Evolutionary conservation across 2,329 filamentous ascomycete species (phyloP).

Genomic region (Colletotrichum graminicola): DNA sequence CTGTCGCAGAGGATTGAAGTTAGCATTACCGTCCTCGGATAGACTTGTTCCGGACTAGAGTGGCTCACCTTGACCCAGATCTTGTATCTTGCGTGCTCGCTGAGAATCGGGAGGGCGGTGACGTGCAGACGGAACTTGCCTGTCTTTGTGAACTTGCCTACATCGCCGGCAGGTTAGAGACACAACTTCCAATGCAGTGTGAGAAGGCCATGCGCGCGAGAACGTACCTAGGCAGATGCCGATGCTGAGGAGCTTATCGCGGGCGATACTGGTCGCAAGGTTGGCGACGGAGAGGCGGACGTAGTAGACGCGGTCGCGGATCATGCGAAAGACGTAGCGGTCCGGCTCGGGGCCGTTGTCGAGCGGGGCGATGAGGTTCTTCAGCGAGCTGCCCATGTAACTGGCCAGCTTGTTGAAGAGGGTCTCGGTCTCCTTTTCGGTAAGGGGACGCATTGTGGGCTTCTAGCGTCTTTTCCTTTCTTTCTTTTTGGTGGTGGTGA

Average conservation of each 20-base stretch:
- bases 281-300: conserved; percentile 91
- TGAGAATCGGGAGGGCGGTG: conserved; percentile 87
- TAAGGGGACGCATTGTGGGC: conserved; percentile 80
- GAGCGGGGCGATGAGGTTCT: conserved; percentile 83
- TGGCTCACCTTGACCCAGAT: conserved; percentile 81
- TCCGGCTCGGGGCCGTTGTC: conserved; percentile 76
- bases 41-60: too few species aligned
- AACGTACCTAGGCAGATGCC: conserved; percentile 81
- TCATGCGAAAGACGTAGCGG: conserved; percentile 85
- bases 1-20: conserved; percentile 38
- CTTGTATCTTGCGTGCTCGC: conserved; percentile 94
- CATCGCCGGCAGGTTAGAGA: conserved; percentile 10
- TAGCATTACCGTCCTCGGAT: background rate
- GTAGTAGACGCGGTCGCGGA: conserved; percentile 83
- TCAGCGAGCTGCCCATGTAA: conserved; percentile 89
- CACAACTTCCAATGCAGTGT: background rate
- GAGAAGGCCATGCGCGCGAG: background rate
- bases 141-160: conserved; percentile 95
- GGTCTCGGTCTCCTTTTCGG: conserved; percentile 82
- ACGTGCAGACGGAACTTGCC: conserved; percentile 96
- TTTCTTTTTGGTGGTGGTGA: background rate
- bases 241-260: conserved; percentile 86
- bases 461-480: background rate
- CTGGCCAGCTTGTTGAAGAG: conserved; percentile 94
- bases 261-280: conserved; percentile 85